phyloP scores from a whole-genome alignment of 768 basidiomycete genomes.

The Saitozyma podzolica region DNA sequence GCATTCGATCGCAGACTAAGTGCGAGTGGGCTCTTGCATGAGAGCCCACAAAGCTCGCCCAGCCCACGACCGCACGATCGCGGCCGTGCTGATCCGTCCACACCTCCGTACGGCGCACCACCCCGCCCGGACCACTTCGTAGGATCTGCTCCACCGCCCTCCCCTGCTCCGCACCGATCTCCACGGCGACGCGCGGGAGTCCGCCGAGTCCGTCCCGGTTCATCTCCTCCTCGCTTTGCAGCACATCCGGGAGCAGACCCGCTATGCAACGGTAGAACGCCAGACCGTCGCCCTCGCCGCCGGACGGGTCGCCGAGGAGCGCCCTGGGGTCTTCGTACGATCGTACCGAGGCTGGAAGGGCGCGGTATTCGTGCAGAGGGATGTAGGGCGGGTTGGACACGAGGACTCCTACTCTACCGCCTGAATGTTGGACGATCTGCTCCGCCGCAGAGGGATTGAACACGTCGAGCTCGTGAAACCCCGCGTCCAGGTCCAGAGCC shows the following conservation, averaged over 20 bases:
- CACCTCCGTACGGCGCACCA: slow-evolving; percentile 61
- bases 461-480: slow-evolving; percentile 12
- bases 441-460: slow-evolving; percentile 57
- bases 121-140: slow-evolving; percentile 23
- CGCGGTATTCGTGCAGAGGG: slow-evolving; percentile 63
- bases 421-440: neutral
- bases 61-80: slow-evolving; percentile 64
- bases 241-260: slow-evolving; percentile 60
- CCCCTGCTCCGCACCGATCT: slow-evolving; percentile 76
- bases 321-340: slow-evolving; percentile 79
- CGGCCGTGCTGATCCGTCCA: slow-evolving; percentile 81
- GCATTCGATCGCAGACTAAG: no score
- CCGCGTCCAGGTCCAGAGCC: neutral
- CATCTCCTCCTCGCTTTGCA: slow-evolving; percentile 41
- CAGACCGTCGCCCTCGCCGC: slow-evolving; percentile 58
- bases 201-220: slow-evolving; percentile 6
- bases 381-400: slow-evolving; percentile 63
- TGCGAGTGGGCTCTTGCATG: no score
- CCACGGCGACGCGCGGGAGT: slow-evolving; percentile 62
- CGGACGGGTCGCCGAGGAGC: slow-evolving; percentile 69
- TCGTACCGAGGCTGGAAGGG: slow-evolving; percentile 68
- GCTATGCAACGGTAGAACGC: slow-evolving; percentile 74
- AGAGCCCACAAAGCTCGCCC: slow-evolving; percentile 4
- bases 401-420: slow-evolving; percentile 24
- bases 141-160: slow-evolving; percentile 64